phyloP scores from a whole-genome alignment of 805 yeast species.

The Tetrapisispora fleetii region DNA sequence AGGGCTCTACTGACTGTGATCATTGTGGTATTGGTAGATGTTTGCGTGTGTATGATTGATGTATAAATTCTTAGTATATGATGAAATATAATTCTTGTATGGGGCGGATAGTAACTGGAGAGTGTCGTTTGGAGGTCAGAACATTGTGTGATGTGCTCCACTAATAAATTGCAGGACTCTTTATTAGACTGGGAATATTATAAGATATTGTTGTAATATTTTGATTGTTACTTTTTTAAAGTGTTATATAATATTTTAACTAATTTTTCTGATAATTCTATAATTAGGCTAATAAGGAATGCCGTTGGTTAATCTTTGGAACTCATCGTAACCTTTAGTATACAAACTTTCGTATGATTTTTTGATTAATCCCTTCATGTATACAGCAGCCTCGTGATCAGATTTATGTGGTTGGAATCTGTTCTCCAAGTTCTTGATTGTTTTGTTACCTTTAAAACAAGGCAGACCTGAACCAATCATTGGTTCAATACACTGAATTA shows the following conservation, averaged over 20 bases:
- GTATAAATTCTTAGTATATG: too few relatives aligned
- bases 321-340: slow-evolving; percentile 94
- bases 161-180: too few relatives aligned
- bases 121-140: too few relatives aligned
- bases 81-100: too few relatives aligned
- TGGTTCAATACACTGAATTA: slow-evolving; percentile 76
- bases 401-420: slow-evolving; percentile 75
- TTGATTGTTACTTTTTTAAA: background rate
- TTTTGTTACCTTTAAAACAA: slow-evolving; percentile 76
- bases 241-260: background rate
- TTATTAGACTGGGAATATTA: too few relatives aligned
- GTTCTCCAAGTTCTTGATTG: slow-evolving; percentile 64
- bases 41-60: too few relatives aligned
- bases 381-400: slow-evolving; percentile 77
- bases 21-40: too few relatives aligned
- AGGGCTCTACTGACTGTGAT: too few relatives aligned
- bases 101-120: too few relatives aligned
- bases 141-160: too few relatives aligned
- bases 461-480: slow-evolving; percentile 95
- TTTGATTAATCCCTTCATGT: slow-evolving; percentile 64
- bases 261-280: too few relatives aligned
- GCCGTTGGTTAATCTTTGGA: slow-evolving; percentile 93
- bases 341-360: slow-evolving; percentile 80
- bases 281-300: slow-evolving; percentile 59
- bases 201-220: too few relatives aligned